phyloP scores from a whole-genome alignment of 805 yeast species.

The Kazachstania bromeliacearum region DNA sequence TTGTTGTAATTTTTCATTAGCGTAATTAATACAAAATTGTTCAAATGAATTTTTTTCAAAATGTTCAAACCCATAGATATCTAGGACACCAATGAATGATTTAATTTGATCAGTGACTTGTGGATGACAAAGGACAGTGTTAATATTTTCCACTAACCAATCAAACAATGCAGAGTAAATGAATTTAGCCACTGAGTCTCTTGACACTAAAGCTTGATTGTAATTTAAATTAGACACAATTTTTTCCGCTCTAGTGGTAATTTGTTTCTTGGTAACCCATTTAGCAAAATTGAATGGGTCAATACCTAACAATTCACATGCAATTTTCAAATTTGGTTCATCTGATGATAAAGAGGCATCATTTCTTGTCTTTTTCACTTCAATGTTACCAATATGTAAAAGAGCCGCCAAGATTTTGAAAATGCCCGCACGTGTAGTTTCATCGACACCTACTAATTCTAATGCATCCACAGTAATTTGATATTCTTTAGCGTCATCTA shows the following conservation, averaged over 20 bases:
- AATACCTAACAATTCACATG: slow-evolving; percentile 75
- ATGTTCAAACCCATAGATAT: slow-evolving; percentile 96
- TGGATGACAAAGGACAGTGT: slow-evolving; percentile 70
- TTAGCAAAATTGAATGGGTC: slow-evolving; percentile 67
- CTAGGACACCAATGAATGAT: slow-evolving; percentile 89
- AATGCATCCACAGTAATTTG: slow-evolving; percentile 68
- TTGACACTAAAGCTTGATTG: slow-evolving; percentile 79
- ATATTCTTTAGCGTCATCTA: slow-evolving; percentile 79
- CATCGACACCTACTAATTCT: slow-evolving; percentile 62
- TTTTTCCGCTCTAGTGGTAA: slow-evolving; percentile 85
- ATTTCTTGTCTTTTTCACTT: slow-evolving; percentile 71
- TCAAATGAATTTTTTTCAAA: slow-evolving; percentile 90
- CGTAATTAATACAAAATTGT: slow-evolving; percentile 94
- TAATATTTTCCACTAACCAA: slow-evolving; percentile 85
- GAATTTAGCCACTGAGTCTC: slow-evolving; percentile 95
- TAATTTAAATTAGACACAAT: slow-evolving; percentile 74
- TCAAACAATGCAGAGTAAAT: slow-evolving; percentile 88
- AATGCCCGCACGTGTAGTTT: slow-evolving; percentile 51
- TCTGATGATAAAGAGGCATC: slow-evolving; percentile 76
- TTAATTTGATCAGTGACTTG: slow-evolving; percentile 49
- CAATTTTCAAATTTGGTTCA: slow-evolving; percentile 75
- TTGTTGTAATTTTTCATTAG: slow-evolving; percentile 93
- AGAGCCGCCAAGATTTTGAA: slow-evolving; percentile 79
- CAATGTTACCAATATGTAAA: slow-evolving; percentile 87
- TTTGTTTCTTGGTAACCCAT: slow-evolving; percentile 90